These are phyloP conservation scores for Lathyrus sativus DNA, from an alignment of 306 rosid species.

Conservation along the genomic window DNA sequence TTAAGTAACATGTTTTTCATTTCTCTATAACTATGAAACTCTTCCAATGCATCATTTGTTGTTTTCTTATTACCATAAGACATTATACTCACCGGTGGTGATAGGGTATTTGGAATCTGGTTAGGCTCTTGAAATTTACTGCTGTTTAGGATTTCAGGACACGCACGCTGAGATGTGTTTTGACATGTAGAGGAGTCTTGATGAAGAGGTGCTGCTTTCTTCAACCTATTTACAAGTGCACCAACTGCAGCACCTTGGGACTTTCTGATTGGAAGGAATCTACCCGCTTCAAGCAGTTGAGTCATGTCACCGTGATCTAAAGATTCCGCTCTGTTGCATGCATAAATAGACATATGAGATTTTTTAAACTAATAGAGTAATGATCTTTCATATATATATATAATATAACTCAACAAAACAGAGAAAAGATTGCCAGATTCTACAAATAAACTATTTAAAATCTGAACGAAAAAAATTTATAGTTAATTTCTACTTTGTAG, in stretches of 20 bases:
- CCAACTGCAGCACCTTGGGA: constrained; percentile 92
- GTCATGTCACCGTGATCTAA: constrained; percentile 50
- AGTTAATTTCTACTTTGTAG: neutral
- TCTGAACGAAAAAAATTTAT: neutral
- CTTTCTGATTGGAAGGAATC: constrained; percentile 58
- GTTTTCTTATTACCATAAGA: constrained; percentile 60
- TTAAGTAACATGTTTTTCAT: constrained; percentile 66
- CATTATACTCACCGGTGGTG: constrained; percentile 44
- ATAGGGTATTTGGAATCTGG: constrained; percentile 37
- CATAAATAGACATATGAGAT: constrained; percentile 18
- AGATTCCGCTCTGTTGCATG: constrained; percentile 55
- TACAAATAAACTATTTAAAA: neutral
- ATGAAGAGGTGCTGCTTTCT: constrained; percentile 82
- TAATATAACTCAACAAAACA: constrained; percentile 1
- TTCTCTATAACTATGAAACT: constrained; percentile 75
- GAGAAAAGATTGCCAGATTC: constrained; percentile 2
- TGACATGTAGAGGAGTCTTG: constrained; percentile 56
- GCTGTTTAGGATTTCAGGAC: constrained; percentile 44
- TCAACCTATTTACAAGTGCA: constrained; percentile 70
- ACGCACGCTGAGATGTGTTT: constrained; percentile 29
- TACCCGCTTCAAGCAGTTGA: constrained; percentile 60
- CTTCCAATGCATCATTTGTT: constrained; percentile 85
- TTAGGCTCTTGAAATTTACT: constrained; percentile 40
- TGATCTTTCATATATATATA: neutral
- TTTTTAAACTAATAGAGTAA: neutral